Evolutionary conservation across 495 filamentous ascomycete species (phyloP), one percentile per base, ranked within the genome.

Genomic region (Lasiosphaeria miniovina): DNA sequence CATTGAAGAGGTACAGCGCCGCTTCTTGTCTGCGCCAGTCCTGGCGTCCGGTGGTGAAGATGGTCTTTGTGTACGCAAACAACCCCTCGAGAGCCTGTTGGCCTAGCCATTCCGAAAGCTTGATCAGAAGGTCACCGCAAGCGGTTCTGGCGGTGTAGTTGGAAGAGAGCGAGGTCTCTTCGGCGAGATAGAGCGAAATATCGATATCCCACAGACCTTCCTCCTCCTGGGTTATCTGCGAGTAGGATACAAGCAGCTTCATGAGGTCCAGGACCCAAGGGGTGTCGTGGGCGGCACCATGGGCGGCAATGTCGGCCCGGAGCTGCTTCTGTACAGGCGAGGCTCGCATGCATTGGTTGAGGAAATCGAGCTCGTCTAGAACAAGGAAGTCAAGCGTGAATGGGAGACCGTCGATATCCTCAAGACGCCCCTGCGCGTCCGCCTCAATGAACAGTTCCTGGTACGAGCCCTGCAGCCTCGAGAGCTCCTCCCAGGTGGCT

Each of bases 131-230:
- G 68, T 96, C 93, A 34, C 91, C 91, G 65, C 90, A 92, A 52
- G 93, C 93, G 11, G 90, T 95, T 52, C 94, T 83, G 34, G 94
- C 89, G 3, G 93, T 96, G 71, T 96, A 98, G 68, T 98, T 97
- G 32, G 93, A 88, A n/a, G 91, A 96, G 52, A 97, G 87, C 11
- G 91, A 90, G 3, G 90, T 93, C 73, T 98, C 94, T 67, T 98
- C 94, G 0, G 91, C 91, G 34, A 98, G 80, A 73, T 95, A 98
- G 1, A 98, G 81, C 51, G 95, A 98, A 55, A 96, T 86, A 73
- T 98, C 94, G 59, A 97, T 87, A 57, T 98, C 91, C 94, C 94
- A 98, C 34, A 98, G 76, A 7, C 88, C 90, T 72, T 95, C 90
- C 67, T 98, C 95, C 69, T 98, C 94, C 11, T 83, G 86, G 4